Conservation (phyloP, 768 basidiomycete species). For the Mycena metata region DNA sequence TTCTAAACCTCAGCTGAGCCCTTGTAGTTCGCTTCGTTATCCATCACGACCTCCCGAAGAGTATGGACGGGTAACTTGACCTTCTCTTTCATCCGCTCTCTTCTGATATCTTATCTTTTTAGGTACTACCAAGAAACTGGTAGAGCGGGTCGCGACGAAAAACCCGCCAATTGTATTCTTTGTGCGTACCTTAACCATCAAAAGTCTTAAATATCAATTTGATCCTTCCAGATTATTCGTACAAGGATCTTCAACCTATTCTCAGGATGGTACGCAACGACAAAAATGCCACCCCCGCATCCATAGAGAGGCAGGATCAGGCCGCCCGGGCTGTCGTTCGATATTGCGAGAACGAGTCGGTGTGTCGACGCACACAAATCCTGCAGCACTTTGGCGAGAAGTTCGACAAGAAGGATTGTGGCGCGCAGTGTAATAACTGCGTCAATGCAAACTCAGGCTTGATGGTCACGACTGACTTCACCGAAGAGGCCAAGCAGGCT, state of each 20-base stretch:
- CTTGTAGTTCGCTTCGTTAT: conserved; percentile 89
- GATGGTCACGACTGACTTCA: conserved; percentile 70
- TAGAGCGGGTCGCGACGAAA: conserved; percentile 93
- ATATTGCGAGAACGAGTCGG: conserved; percentile 84
- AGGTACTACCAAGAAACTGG: conserved; percentile 98
- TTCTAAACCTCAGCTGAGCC: conserved; percentile 13
- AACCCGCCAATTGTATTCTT: conserved; percentile 86
- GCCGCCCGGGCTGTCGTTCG: conserved; percentile 78
- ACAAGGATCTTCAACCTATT: conserved; percentile 67
- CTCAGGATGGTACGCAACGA: conserved; percentile 73
- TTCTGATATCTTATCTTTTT: conserved; percentile 18
- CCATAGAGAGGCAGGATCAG: conserved; percentile 76
- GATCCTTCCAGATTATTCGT: conserved; percentile 71
- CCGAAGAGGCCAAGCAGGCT: conserved; percentile 65
- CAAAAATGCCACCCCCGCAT: conserved; percentile 61
- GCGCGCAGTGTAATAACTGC: conserved; percentile 88
- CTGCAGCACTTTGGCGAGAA: conserved; percentile 90
- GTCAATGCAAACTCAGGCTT: conserved; percentile 61
- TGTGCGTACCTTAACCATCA: conserved; percentile 64
- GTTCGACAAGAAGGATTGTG: conserved; percentile 78
- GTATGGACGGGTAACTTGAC: conserved; percentile 79
- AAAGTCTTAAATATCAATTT: conserved; percentile 12
- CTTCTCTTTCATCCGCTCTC: not conserved
- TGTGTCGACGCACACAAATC: conserved; percentile 91
- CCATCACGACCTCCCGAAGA: conserved; percentile 85